Conservation (phyloP, 2,329 filamentous ascomycete genomes). For the Sporothrix dimorphospora region DNA sequence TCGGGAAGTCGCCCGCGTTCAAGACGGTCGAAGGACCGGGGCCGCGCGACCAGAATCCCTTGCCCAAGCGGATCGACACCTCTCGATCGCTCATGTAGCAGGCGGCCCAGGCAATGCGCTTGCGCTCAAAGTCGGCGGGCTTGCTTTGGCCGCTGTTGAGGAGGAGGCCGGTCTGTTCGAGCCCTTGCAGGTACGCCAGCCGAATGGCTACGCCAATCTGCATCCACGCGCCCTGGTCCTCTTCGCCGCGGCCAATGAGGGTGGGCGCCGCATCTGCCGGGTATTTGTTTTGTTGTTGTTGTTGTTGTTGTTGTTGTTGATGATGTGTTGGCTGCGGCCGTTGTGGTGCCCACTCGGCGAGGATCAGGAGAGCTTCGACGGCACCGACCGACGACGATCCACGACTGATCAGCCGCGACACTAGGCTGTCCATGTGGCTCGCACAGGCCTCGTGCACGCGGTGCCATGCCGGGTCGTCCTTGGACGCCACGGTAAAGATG, state of each 20-base stretch:
- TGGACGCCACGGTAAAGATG: constrained; percentile 70
- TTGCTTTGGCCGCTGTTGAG: constrained; percentile 45
- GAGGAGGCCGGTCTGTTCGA: constrained; percentile 70
- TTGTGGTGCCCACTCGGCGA: constrained; percentile 75
- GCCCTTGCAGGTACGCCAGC: constrained; percentile 69
- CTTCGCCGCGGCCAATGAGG: constrained; percentile 68
- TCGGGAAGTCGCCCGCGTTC: constrained; percentile 68
- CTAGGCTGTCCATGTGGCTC: constrained; percentile 69
- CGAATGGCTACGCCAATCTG: constrained; percentile 71
- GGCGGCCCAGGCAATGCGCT: constrained; percentile 65
- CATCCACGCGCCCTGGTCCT: constrained; percentile 78
- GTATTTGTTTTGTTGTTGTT: not conserved
- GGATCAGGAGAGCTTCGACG: constrained; percentile 68
- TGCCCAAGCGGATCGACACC: constrained; percentile 71
- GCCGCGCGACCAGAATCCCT: constrained; percentile 74
- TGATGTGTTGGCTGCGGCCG: constrained; percentile 53
- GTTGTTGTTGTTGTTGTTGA: not conserved
- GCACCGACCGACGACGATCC: constrained; percentile 70
- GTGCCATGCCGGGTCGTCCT: constrained; percentile 67
- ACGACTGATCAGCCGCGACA: constrained; percentile 68
- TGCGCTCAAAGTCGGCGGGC: constrained; percentile 62
- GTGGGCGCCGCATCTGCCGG: not conserved
- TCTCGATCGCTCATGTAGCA: constrained; percentile 70
- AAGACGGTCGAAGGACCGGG: constrained; percentile 68
- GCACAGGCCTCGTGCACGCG: constrained; percentile 68